These are phyloP conservation scores for Vigna unguiculata DNA, from an alignment of 306 rosid genomes.

Conservation along the genomic window DNA sequence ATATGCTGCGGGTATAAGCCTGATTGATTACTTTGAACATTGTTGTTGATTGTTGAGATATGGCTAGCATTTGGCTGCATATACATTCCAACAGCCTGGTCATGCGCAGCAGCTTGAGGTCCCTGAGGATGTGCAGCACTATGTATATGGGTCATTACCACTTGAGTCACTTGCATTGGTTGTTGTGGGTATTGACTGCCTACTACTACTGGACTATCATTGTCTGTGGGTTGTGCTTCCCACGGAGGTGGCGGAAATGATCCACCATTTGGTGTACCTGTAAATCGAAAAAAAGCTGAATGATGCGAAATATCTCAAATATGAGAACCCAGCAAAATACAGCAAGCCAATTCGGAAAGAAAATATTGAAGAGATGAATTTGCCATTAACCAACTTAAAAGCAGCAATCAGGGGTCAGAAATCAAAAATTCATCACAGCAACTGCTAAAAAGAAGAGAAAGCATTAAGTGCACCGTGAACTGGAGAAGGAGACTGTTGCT, in stretches of 20 bases:
- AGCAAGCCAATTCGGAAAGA: constrained; percentile 24
- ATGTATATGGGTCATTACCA: constrained; percentile 64
- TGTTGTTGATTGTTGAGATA: constrained; percentile 62
- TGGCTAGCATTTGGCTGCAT: constrained; percentile 71
- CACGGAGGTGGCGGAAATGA: constrained; percentile 98
- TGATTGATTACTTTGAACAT: constrained; percentile 66
- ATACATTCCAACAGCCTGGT: constrained; percentile 70
- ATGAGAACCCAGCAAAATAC: constrained; percentile 28
- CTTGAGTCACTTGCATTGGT: constrained; percentile 68
- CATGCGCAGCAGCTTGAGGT: constrained; percentile 66
- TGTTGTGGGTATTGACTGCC: constrained; percentile 82
- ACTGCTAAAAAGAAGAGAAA: constrained; percentile 37
- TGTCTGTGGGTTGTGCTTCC: constrained; percentile 83
- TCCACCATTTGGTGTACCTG: constrained; percentile 71
- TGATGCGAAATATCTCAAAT: constrained; percentile 16
- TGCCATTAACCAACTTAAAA: constrained; percentile 23
- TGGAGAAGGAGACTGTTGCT: constrained; percentile 70
- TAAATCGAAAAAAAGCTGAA: constrained; percentile 36
- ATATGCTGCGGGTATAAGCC: constrained; percentile 56
- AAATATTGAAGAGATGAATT: constrained; percentile 27
- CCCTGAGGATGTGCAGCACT: constrained; percentile 62
- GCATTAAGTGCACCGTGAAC: constrained; percentile 63
- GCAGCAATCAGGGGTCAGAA: constrained; percentile 23
- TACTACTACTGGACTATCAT: constrained; percentile 57
- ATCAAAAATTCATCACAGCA: constrained; percentile 19